Conservation (phyloP, 345 rosid genomes). For the Gossypium bickii region DNA sequence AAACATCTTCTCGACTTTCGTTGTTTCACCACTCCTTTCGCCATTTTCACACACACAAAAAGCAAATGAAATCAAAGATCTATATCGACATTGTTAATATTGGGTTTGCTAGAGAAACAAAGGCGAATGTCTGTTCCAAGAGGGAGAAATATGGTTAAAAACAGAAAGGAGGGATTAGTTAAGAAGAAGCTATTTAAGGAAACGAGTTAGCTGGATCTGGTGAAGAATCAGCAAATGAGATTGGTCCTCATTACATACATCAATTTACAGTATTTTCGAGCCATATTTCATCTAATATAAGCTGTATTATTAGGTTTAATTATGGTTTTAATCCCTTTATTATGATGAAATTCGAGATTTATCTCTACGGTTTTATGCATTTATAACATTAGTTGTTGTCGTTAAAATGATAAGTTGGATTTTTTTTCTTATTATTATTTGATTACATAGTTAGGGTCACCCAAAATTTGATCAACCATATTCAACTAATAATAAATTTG, state of each 20-base stretch:
- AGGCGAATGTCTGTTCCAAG: not conserved
- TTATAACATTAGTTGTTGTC: too few species aligned
- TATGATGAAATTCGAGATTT: too few species aligned
- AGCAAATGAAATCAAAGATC: not conserved
- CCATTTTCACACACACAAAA: slow-evolving; percentile 3
- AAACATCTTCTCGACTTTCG: not conserved
- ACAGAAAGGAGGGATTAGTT: slow-evolving; percentile 2
- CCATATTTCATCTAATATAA: slow-evolving; percentile 10
- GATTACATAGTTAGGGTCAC: too few species aligned
- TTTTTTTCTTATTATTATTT: too few species aligned
- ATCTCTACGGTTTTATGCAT: too few species aligned
- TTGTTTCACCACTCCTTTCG: slow-evolving; percentile 50
- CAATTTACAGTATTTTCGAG: slow-evolving; percentile 11
- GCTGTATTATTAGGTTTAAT: not conserved
- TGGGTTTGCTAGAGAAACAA: not conserved
- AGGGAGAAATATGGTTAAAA: not conserved
- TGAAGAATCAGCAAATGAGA: not conserved
- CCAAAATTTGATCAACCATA: too few species aligned
- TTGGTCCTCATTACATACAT: not conserved
- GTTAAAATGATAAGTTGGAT: too few species aligned
- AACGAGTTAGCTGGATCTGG: slow-evolving; percentile 7
- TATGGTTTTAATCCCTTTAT: not conserved
- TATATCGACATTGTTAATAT: slow-evolving; percentile 1
- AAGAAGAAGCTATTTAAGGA: slow-evolving; percentile 1
- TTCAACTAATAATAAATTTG: too few species aligned